These are phyloP conservation scores for Halenospora varia DNA, from an alignment of 495 filamentous ascomycete species.

Conservation along the genomic window DNA sequence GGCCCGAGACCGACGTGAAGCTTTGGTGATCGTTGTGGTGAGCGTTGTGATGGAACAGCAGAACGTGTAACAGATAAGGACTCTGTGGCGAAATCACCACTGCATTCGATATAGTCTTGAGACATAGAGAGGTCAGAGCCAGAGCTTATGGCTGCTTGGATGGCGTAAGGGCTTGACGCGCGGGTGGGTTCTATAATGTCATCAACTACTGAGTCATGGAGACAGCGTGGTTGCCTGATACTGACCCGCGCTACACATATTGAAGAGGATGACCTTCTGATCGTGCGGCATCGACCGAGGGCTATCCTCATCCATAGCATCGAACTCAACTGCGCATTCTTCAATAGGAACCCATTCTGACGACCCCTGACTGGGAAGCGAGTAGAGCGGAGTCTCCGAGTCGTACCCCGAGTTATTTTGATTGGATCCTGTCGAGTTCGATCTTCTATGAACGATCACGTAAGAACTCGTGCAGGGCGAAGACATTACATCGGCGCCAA, in stretches of 20 bases:
- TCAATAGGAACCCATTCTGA: background rate
- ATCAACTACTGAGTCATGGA: background rate
- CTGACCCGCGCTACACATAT: constrained; percentile 3
- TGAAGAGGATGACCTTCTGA: background rate
- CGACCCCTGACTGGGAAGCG: background rate
- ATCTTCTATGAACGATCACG: background rate
- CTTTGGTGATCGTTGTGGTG: background rate
- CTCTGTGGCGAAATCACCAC: no score
- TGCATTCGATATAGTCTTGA: background rate
- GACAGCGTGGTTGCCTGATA: background rate
- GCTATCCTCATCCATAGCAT: constrained; percentile 4
- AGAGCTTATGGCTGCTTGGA: background rate
- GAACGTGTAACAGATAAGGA: no score
- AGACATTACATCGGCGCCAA: background rate
- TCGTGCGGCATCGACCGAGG: constrained; percentile 2
- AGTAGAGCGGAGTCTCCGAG: background rate
- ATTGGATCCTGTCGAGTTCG: background rate
- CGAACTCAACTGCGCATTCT: background rate
- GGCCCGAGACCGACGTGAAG: background rate
- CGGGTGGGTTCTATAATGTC: background rate
- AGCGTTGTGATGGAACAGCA: no score
- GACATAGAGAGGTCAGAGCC: background rate
- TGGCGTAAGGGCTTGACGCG: no score
- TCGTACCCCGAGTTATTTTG: background rate
- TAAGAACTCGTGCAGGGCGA: background rate